A percentile compares a stretch with the other conserved stretches of the same genome.
Evolutionary conservation across 129 eudicot species (phyloP).

Genomic region (Apium graveolens): DNA sequence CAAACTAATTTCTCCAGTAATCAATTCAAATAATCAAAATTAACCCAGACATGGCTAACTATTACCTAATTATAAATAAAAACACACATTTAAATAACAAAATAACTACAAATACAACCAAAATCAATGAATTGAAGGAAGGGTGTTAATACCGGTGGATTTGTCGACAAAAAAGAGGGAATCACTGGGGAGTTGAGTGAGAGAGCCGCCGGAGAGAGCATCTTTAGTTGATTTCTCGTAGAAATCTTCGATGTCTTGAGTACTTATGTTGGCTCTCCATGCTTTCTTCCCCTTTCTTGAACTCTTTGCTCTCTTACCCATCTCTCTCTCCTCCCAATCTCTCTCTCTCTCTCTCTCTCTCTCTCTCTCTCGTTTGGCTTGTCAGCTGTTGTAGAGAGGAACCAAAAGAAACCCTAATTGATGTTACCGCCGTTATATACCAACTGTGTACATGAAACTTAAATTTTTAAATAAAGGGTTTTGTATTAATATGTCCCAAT

Average conservation of each 20-base stretch:
- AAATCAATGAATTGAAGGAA: too few relatives aligned
- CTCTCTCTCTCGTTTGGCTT: not conserved
- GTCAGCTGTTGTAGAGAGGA: not conserved
- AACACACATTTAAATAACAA: too few relatives aligned
- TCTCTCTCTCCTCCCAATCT: too few relatives aligned
- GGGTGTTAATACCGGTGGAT: slow-evolving; percentile 45
- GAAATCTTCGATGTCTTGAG: slow-evolving; percentile 66
- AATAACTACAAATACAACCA: not conserved
- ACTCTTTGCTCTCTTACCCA: slow-evolving; percentile 64
- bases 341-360: not conserved
- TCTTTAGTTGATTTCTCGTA: slow-evolving; percentile 76
- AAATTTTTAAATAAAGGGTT: too few relatives aligned
- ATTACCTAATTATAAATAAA: too few relatives aligned
- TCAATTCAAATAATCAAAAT: not conserved
- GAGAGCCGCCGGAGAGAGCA: slow-evolving; percentile 82
- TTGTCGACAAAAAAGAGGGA: slow-evolving; percentile 72
- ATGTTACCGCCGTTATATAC: not conserved
- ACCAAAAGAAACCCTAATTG: not conserved
- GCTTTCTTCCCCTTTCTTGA: slow-evolving; percentile 80
- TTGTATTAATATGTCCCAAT: too few relatives aligned
- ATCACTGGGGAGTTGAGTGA: slow-evolving; percentile 49
- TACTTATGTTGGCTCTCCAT: slow-evolving; percentile 84
- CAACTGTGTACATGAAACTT: too few relatives aligned
- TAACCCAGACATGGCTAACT: not conserved
- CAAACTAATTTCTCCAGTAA: not conserved